Base-by-base conservation (phyloP, 768 basidiomycete genomes). In the Melanogaster broomeanus region DNA sequence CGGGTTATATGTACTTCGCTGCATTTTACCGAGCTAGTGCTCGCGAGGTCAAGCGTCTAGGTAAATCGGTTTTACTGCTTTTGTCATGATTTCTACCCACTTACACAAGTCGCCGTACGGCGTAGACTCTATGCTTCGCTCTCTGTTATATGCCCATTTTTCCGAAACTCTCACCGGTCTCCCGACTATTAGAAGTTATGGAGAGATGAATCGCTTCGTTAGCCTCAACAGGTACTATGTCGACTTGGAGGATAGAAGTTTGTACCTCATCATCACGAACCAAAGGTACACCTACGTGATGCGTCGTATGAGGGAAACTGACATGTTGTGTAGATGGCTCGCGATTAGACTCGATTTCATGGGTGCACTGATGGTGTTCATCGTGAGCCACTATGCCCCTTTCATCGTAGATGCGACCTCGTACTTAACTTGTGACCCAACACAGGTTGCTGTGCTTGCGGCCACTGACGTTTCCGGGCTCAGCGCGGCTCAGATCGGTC, bases 101-200 rank as follows among this genome's bases (percentile, higher is more conserved):
- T 46, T 1, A 58, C 12, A 39, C 16, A 10, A 19, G 10, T 13
- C 11, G 12, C 8, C 37, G 31, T 15, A n/a, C 18, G 18, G 35
- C 18, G 4, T 45, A 82, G 88, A 90, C 64, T 76, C 85, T 8
- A 81, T 87, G 72, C 74, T 91, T 5, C 85, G 89, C 33, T 88
- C 86, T 2, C 70, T 85, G 10, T 75, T 92, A 9, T 91, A 91
- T 63, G 79, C 87, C 0, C 87, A 89, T 60, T 87, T 91, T 62
- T 81, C 86, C 0, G 90, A 91, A 66, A 87, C 84, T 1, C 72
- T 92, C 4, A 83, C 83, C 60, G 88, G 88, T 15, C 71, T 85
- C 25, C 75, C 82, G 0, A 89, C 86, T 6, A 82, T 90, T 41
- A 79, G 90, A 30, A 87, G 87, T 30, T 93, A 88, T 56, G 83